These are phyloP conservation scores for Diaporthe caulivora DNA, from an alignment of 2,329 filamentous ascomycete species.

Conservation along the genomic window DNA sequence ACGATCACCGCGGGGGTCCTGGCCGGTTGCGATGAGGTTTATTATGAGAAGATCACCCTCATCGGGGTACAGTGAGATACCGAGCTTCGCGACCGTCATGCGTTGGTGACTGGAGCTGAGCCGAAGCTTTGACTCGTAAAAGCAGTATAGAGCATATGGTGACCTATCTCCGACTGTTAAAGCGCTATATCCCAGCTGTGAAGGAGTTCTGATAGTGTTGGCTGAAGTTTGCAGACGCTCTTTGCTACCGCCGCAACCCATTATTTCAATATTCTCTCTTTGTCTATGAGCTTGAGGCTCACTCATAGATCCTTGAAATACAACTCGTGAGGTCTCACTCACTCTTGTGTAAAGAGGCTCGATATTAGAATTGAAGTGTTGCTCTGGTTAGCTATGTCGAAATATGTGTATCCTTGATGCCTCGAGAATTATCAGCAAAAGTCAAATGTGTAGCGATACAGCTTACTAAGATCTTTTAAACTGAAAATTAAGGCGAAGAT, in stretches of 20 bases:
- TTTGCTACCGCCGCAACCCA: background rate
- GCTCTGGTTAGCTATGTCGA: background rate
- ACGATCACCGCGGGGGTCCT: background rate
- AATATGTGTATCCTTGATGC: background rate
- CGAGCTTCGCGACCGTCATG: background rate
- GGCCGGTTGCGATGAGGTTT: background rate
- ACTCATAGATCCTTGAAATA: background rate
- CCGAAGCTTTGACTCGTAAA: background rate
- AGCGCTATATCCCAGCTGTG: background rate
- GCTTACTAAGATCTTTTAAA: background rate
- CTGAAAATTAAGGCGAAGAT: background rate
- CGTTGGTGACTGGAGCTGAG: background rate
- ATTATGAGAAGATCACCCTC: background rate
- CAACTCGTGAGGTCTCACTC: background rate
- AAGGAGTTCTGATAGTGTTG: background rate
- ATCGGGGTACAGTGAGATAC: background rate
- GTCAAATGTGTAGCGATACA: background rate
- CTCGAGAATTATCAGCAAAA: background rate
- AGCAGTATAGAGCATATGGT: background rate
- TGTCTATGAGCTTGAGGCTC: background rate
- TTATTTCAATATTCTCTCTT: background rate
- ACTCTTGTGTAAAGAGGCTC: background rate
- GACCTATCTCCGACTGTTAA: background rate
- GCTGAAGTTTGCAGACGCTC: background rate
- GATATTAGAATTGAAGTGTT: background rate